phyloP scores from a whole-genome alignment of 202 grass and related monocot genomes.

The Bolboschoenoplectus hybrid region DNA sequence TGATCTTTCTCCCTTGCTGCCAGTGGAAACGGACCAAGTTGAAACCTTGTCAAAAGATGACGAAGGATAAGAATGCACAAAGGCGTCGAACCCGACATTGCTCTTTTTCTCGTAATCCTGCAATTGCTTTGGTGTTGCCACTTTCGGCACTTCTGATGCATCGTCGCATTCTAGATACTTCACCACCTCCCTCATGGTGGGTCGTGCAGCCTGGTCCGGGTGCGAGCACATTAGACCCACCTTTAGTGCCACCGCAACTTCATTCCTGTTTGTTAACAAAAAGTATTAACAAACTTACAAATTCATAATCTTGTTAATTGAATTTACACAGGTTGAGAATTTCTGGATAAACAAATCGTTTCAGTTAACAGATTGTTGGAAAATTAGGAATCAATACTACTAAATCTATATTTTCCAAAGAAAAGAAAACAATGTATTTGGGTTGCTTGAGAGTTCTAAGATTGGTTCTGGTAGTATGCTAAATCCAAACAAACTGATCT shows the following conservation, averaged over 20 bases:
- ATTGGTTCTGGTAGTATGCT: background rate
- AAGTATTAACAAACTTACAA: conserved; percentile 3
- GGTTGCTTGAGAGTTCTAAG: background rate
- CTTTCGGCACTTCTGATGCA: conserved; percentile 49
- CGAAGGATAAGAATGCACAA: conserved; percentile 75
- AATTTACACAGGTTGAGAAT: background rate
- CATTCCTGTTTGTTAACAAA: conserved; percentile 23
- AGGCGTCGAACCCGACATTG: conserved; percentile 66
- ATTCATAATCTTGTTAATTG: background rate
- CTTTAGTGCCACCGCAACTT: conserved; percentile 54
- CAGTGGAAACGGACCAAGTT: conserved; percentile 7
- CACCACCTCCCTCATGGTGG: conserved; percentile 67
- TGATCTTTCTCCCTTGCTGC: conserved; percentile 24
- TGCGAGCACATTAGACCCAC: conserved; percentile 76
- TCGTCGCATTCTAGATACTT: conserved; percentile 60
- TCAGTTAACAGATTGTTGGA: background rate
- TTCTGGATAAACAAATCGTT: background rate
- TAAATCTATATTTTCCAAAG: background rate
- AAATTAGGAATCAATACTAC: background rate
- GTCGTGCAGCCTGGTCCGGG: conserved; percentile 43
- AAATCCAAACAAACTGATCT: background rate
- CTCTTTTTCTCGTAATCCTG: conserved; percentile 43
- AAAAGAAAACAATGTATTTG: background rate
- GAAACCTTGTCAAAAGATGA: conserved; percentile 64
- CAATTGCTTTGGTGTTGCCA: conserved; percentile 42